Evolutionary conservation across 371 early-diverging fungal species (phyloP), one percentile per base, ranked within the genome.

Genomic region (Mucor indicus): DNA sequence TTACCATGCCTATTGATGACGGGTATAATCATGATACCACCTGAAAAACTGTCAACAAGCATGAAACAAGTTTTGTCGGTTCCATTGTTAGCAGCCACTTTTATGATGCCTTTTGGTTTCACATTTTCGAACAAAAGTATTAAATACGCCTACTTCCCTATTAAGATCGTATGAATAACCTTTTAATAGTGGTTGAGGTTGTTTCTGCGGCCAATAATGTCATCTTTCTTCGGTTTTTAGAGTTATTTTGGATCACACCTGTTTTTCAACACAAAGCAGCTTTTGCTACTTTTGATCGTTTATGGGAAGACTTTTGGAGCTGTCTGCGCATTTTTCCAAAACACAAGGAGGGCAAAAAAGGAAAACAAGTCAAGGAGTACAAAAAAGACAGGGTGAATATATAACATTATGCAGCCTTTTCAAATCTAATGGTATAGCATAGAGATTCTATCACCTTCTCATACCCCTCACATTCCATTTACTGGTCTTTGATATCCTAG

Each of bases 401-500:
- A n/a, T n/a, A n/a, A n/a, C n/a, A n/a, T n/a, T n/a, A n/a, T n/a
- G n/a, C n/a, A n/a, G n/a, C n/a, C n/a, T n/a, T n/a, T n/a, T n/a
- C n/a, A n/a, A n/a, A n/a, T n/a, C n/a, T n/a, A n/a, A n/a, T n/a
- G n/a, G n/a, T n/a, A n/a, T n/a, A n/a, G n/a, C n/a, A n/a, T n/a
- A 65, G 72, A 67, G 64, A 64, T 59, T 62, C 27, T 65, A 64
- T 44, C 67, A 71, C 38, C 50, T 71, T 15, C 22, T 71, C 22
- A 27, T 49, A 1, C 27, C 44, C 8, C 27, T 67, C 27, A 8
- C 42, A 12, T 42, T 35, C 16, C 44, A 59, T 31, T 33, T 56
- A 9, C 24, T 46, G 15, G 23, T 58, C 7, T 43, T 43, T 9
- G 71, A 71, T 36, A 15, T 71, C 4, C 2, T 67, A 21, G 64